Conservation (phyloP, 495 filamentous ascomycete genomes). For the Neurospora sp. region DNA sequence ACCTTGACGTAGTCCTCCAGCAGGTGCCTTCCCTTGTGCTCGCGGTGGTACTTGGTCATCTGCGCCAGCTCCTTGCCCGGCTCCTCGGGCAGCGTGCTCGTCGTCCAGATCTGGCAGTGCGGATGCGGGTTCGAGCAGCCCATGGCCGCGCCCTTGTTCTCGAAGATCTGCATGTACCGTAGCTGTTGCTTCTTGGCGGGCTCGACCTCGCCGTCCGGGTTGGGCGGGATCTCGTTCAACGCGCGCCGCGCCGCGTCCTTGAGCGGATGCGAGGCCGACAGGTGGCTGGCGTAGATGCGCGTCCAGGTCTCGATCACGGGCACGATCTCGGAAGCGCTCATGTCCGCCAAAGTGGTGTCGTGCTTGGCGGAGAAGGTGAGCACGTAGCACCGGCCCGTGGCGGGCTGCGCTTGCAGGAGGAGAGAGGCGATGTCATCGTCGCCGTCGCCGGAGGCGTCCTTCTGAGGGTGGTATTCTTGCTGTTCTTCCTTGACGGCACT, state of each 20-base stretch:
- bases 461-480: slow-evolving; percentile 35
- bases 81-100: slow-evolving; percentile 80
- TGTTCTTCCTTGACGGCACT: slow-evolving; percentile 94
- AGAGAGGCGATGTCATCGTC: slow-evolving; percentile 54
- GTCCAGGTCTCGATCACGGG: slow-evolving; percentile 82
- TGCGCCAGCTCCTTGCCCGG: slow-evolving; percentile 67
- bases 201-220: slow-evolving; percentile 28
- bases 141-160: slow-evolving; percentile 98
- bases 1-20: slow-evolving; percentile 79
- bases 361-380: slow-evolving; percentile 86
- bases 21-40: slow-evolving; percentile 60
- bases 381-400: slow-evolving; percentile 96
- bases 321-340: slow-evolving; percentile 56
- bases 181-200: slow-evolving; percentile 63
- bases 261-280: slow-evolving; percentile 63
- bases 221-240: slow-evolving; percentile 29
- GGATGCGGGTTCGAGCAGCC: slow-evolving; percentile 98
- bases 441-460: slow-evolving; percentile 2
- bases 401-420: slow-evolving; percentile 73
- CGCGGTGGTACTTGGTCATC: slow-evolving; percentile 60
- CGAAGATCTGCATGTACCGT: slow-evolving; percentile 97
- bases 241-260: slow-evolving; percentile 27
- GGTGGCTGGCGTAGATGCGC: slow-evolving; percentile 70
- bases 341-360: slow-evolving; percentile 85
- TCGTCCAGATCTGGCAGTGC: slow-evolving; percentile 95